Evolutionary conservation across 2,329 filamentous ascomycete genomes (phyloP).

Genomic region (Simplicillium sp.): DNA sequence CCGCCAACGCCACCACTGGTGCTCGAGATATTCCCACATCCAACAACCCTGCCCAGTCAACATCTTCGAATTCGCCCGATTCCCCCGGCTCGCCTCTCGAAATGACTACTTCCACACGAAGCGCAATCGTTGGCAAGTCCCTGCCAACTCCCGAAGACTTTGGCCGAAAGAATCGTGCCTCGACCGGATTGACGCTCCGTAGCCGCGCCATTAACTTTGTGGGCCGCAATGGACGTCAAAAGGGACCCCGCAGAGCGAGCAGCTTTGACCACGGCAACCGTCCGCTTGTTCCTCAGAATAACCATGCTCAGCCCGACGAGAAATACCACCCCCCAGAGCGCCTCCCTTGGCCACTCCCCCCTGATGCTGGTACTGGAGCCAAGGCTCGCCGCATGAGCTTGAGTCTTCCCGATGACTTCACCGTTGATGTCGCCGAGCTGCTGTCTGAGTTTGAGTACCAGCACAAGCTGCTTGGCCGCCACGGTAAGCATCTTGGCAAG

Average conservation of each 20-base stretch:
- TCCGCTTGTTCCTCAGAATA: slow-evolving; percentile 11
- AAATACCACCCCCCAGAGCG: slow-evolving; percentile 27
- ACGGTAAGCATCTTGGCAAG: slow-evolving; percentile 69
- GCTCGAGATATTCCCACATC: slow-evolving; percentile 5
- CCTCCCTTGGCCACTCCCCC: slow-evolving; percentile 49
- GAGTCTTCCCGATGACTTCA: slow-evolving; percentile 64
- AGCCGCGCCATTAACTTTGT: slow-evolving; percentile 39
- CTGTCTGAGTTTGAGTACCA: slow-evolving; percentile 61
- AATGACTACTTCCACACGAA: slow-evolving; percentile 22
- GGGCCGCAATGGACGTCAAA: slow-evolving; percentile 15
- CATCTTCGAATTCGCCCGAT: slow-evolving; percentile 39
- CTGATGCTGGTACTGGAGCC: slow-evolving; percentile 62
- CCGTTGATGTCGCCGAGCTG: slow-evolving; percentile 60
- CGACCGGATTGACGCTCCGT: slow-evolving; percentile 40
- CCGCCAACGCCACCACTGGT: slow-evolving; percentile 26
- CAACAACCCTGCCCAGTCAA: slow-evolving; percentile 33
- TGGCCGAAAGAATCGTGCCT: slow-evolving; percentile 38
- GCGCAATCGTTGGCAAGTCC: slow-evolving; percentile 14
- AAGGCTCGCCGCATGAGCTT: slow-evolving; percentile 73
- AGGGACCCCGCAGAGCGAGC: slow-evolving; percentile 28
- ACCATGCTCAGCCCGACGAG: slow-evolving; percentile 14
- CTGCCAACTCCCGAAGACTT: slow-evolving; percentile 36
- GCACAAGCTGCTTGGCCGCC: slow-evolving; percentile 60
- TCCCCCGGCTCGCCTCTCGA: slow-evolving; percentile 38
- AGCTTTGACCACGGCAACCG: slow-evolving; percentile 35